Base-by-base conservation (phyloP, 2,329 filamentous ascomycete species). In the Trichoderma sp. region DNA sequence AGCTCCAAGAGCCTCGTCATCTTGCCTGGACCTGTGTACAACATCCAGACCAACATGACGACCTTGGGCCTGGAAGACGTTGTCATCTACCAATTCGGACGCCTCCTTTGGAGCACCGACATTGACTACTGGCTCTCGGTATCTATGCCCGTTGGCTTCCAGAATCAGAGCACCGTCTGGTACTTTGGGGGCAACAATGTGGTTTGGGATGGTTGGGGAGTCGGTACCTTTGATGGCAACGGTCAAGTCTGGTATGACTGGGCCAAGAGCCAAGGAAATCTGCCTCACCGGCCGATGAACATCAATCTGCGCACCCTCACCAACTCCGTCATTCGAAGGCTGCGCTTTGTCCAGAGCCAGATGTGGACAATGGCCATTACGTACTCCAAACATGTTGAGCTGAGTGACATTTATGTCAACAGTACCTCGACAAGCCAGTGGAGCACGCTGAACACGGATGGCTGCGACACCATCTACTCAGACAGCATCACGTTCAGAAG, bases 331-430 rank as follows among this genome's bases (percentile, higher is more conserved):
- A 75, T 87, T 14, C 74, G 76, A 44, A 78, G 82, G 3, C 66
- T 87, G 17, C 76, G 76, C 2, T 86, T 85, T 67, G 73, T 87
- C 7, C 80, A 84, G 66, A 83, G 80, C 66, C 85, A 87, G 74
- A 87, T 88, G 85, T 88, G 85, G 80, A 82, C 82, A 0, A 82
- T 86, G 78, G 81, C 81, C 1, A 78, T 85, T 34, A 82, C 82
- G 10, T 74, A 82, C 70, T 82, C 81, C 3, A 67, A 79, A 7
- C 73, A 82, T 56, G 73, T 82, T 1, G 72, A 82, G 0, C 74
- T 86, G 7, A 76, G 82, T 57, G 78, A 82, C 66, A 83, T 86
- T 4, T 82, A 79, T 67, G 78, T 85, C 63, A 85, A 85, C 73
- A 85, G 79, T 71, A 81, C 79, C 0, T 77, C 75, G 0, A 68